Evolutionary conservation across 768 basidiomycete species (phyloP).

Genomic region (Phlegmacium glaucopus): DNA sequence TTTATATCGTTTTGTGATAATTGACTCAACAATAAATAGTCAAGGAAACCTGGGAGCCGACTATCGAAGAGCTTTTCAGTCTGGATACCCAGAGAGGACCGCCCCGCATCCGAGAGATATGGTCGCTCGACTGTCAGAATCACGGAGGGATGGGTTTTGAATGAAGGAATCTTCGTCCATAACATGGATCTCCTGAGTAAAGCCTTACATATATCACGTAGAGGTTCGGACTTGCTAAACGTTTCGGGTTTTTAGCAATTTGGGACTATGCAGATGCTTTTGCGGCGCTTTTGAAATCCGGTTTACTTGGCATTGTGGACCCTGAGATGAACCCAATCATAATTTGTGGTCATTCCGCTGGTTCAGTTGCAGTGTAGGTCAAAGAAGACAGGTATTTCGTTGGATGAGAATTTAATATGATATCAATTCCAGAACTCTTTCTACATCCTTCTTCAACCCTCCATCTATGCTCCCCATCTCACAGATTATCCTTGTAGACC

Average conservation of each 20-base stretch:
- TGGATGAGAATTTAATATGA: no score
- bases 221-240: not conserved
- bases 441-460: slow-evolving; percentile 24
- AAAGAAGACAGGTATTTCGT: no score
- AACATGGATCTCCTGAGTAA: slow-evolving; percentile 18
- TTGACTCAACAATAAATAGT: slow-evolving; percentile 14
- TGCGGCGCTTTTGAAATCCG: slow-evolving; percentile 22
- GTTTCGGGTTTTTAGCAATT: slow-evolving; percentile 16
- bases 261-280: slow-evolving; percentile 30
- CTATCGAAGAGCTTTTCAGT: slow-evolving; percentile 27
- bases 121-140: slow-evolving; percentile 36
- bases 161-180: slow-evolving; percentile 21
- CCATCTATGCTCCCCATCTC: slow-evolving; percentile 23
- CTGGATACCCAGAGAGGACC: slow-evolving; percentile 15
- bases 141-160: slow-evolving; percentile 35
- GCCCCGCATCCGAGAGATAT: slow-evolving; percentile 27
- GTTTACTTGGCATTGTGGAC: slow-evolving; percentile 20
- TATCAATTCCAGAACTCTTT: slow-evolving; percentile 18
- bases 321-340: slow-evolving; percentile 20
- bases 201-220: not conserved
- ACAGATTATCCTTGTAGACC: slow-evolving; percentile 23
- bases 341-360: slow-evolving; percentile 31
- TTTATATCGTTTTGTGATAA: not conserved
- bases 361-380: slow-evolving; percentile 25
- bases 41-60: slow-evolving; percentile 41